phyloP scores from a whole-genome alignment of 768 basidiomycete species.

The Lactarius sp. region DNA sequence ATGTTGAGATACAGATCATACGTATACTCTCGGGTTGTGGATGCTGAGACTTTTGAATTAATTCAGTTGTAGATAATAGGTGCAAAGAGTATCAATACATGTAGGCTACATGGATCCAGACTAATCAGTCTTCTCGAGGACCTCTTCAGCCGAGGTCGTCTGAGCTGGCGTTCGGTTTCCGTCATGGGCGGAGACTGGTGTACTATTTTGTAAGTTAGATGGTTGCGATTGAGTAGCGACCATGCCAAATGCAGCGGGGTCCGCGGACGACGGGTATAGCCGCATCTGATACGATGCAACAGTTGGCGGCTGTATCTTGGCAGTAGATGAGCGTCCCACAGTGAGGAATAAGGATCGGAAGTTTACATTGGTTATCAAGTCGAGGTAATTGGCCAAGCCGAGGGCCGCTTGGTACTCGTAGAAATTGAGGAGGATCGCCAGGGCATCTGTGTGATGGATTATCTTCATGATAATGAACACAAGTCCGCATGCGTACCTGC shows the following conservation, averaged over 20 bases:
- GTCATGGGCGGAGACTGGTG: conserved; percentile 18
- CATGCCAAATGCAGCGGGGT: conserved; percentile 2
- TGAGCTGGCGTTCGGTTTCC: conserved; percentile 19
- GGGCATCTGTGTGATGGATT: conserved; percentile 10
- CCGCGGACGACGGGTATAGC: conserved; percentile 18
- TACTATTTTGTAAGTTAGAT: conserved; percentile 15
- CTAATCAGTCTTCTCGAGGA: conserved; percentile 9
- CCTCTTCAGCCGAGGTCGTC: conserved; percentile 14
- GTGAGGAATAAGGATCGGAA: not conserved
- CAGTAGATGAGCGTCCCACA: not conserved
- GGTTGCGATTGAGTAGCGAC: conserved; percentile 11
- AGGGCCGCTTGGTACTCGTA: conserved; percentile 23
- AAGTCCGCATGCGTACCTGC: conserved; percentile 44
- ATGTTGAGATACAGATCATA: not conserved
- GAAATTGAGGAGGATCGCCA: conserved; percentile 24
- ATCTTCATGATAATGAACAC: not conserved
- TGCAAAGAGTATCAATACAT: conserved; percentile 3
- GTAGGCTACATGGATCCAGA: conserved; percentile 2
- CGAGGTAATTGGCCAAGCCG: conserved; percentile 23
- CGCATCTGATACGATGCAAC: conserved; percentile 20
- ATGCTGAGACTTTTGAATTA: not conserved
- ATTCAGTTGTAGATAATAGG: not conserved
- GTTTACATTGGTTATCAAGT: conserved; percentile 17
- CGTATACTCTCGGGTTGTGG: not conserved
- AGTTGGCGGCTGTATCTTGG: conserved; percentile 22